Evolutionary conservation across 305 asterid genomes (phyloP), one percentile per base, ranked within the genome.

Genomic region (Fraxinus dipetala): DNA sequence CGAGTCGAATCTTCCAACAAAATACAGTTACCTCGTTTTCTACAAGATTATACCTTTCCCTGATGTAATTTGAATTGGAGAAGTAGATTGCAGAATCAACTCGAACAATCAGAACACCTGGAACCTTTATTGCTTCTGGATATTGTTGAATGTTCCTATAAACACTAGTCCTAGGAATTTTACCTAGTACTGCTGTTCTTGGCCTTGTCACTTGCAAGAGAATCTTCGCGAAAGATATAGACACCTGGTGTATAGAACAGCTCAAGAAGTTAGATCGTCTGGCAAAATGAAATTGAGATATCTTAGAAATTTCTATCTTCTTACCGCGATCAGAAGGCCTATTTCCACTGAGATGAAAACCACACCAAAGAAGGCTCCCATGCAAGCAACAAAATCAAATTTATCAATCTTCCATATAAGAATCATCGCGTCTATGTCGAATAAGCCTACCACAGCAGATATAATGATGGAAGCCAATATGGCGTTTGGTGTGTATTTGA

Each of bases 161-260:
- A 45, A 95, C 97, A 22, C 83, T 73, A 8, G 98, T 93, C 75
- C 92, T 88, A 0, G 98, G 98, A 54, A 93, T 80, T 80, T 78
- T 91, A 13, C 98, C 98, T 2, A 92, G 93, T 20, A 90, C 84
- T 0, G 94, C 93, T 36, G 93, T 93, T 6, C 94, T 83, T 1
- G 98, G 98, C 79, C 98, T 87, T 1, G 98, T 93, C 26, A 93
- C 98, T 89, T 93, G 96, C 40, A 95, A 92, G 70, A 94, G 96
- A 79, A 95, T 91, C 88, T 93, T 95, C 54, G 93, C 95, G 56
- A 93, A 88, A 7, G 98, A 93, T 81, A 93, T 86, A 7, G 83
- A 91, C 9, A 92, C 94, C 93, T 91, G 77, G 76, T 2, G 6
- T 18, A 28, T 28, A 69, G 35, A 61, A 76, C 80, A 76, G 24